phyloP scores from a whole-genome alignment of 169 alveolate species.

The Amoebophrya sp. region DNA sequence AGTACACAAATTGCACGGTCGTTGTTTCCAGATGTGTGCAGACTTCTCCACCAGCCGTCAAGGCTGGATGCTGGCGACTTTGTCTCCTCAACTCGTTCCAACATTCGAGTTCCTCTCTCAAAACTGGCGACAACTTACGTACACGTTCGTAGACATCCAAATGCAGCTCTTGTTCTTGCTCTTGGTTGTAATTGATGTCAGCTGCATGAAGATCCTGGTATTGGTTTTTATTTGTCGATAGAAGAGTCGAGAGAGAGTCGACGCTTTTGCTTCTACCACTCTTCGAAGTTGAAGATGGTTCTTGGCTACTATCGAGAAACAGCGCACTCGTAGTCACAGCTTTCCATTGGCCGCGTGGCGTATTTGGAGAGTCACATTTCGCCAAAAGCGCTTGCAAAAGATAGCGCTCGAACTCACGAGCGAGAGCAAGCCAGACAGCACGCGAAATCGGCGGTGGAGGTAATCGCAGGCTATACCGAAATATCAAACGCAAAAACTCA shows the following conservation, averaged over 20 bases:
- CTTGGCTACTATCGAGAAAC: too few species aligned
- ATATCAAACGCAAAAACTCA: not conserved
- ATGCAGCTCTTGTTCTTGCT: too few species aligned
- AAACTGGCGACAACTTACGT: not conserved
- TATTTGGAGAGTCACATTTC: not conserved
- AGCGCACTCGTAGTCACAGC: not conserved
- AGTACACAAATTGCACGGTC: not conserved
- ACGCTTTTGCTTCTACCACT: too few species aligned
- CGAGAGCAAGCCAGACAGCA: not conserved
- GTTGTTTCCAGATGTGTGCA: not conserved
- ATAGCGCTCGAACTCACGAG: not conserved
- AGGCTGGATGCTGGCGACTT: not conserved
- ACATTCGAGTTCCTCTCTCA: not conserved
- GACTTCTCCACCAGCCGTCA: not conserved
- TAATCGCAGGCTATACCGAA: not conserved
- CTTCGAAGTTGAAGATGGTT: too few species aligned
- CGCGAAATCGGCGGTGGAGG: not conserved
- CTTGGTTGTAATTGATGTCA: too few species aligned
- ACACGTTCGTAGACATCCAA: too few species aligned
- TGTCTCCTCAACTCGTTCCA: not conserved
- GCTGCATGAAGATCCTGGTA: too few species aligned
- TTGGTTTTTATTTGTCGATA: too few species aligned
- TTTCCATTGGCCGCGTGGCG: not conserved
- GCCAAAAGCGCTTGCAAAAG: not conserved
- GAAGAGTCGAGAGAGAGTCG: too few species aligned